Evolutionary conservation across 345 rosid species (phyloP).

Genomic region (Eucalyptus viminalis): DNA sequence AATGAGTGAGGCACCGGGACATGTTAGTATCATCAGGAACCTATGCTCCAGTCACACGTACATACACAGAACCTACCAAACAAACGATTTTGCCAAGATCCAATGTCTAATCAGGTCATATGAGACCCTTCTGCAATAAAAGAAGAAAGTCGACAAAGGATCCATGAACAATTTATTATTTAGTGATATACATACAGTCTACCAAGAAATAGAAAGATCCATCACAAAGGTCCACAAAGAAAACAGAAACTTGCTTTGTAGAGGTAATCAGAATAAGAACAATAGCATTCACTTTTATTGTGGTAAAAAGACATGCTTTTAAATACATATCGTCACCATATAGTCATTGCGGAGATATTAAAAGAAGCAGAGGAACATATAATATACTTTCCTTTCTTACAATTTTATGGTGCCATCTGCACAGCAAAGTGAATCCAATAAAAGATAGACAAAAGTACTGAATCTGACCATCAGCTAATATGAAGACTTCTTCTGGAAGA

Average conservation of each 20-base stretch:
- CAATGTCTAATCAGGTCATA: background rate
- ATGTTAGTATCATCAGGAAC: background rate
- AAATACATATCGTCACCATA: background rate
- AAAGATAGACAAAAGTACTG: background rate
- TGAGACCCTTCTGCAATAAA: background rate
- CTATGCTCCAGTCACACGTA: background rate
- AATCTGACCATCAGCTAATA: background rate
- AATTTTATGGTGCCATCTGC: background rate
- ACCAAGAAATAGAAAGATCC: background rate
- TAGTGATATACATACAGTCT: background rate
- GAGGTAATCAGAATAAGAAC: background rate
- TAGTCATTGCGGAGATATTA: background rate
- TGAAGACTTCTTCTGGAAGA: conserved; percentile 37
- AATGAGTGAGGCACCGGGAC: background rate
- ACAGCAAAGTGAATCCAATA: background rate
- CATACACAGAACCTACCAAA: background rate
- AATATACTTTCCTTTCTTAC: background rate
- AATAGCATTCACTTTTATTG: background rate
- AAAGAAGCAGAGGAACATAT: background rate
- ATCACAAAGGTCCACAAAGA: background rate
- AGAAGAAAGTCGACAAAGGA: background rate
- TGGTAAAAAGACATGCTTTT: background rate
- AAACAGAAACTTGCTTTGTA: background rate
- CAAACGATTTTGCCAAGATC: background rate
- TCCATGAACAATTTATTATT: background rate